phyloP scores from a whole-genome alignment of 2,329 filamentous ascomycete genomes.

The Aspergillus aculeatinus region DNA sequence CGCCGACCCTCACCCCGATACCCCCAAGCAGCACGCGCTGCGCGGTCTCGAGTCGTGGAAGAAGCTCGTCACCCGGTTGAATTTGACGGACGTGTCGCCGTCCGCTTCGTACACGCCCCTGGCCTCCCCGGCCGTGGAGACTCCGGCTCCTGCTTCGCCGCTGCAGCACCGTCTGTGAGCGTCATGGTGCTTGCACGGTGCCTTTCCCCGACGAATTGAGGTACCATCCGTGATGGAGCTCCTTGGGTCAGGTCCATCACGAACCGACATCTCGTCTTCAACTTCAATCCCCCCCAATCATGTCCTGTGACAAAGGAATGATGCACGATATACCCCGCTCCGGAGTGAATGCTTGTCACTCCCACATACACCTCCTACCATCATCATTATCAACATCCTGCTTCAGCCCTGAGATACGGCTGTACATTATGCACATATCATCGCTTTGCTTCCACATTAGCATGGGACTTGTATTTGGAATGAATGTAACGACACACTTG shows the following conservation, averaged over 20 bases:
- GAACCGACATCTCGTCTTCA: too few relatives aligned
- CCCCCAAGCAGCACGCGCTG: constrained; percentile 57
- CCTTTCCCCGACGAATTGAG: not conserved
- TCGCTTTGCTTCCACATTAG: not conserved
- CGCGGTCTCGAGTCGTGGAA: constrained; percentile 54
- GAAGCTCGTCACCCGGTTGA: constrained; percentile 40
- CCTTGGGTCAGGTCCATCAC: too few relatives aligned
- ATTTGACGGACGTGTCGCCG: constrained; percentile 5
- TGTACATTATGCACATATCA: not conserved
- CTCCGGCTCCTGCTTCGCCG: not conserved
- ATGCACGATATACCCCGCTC: too few relatives aligned
- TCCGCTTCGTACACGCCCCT: not conserved
- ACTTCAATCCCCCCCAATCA: too few relatives aligned
- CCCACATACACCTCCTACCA: too few relatives aligned
- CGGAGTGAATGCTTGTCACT: too few relatives aligned
- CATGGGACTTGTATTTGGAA: not conserved
- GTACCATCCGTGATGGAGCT: not conserved
- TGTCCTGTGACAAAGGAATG: too few relatives aligned
- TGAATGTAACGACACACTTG: not conserved
- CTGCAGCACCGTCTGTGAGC: not conserved
- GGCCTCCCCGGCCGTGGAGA: not conserved
- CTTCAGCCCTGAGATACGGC: not conserved
- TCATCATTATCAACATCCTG: too few relatives aligned
- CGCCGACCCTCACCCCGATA: constrained; percentile 51
- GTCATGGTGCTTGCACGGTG: not conserved